Percentiles rank a stretch among this genome's conserved stretches.
phyloP scores from a whole-genome alignment of 148 eudicot species.

The Vaccinium macrocarpon region DNA sequence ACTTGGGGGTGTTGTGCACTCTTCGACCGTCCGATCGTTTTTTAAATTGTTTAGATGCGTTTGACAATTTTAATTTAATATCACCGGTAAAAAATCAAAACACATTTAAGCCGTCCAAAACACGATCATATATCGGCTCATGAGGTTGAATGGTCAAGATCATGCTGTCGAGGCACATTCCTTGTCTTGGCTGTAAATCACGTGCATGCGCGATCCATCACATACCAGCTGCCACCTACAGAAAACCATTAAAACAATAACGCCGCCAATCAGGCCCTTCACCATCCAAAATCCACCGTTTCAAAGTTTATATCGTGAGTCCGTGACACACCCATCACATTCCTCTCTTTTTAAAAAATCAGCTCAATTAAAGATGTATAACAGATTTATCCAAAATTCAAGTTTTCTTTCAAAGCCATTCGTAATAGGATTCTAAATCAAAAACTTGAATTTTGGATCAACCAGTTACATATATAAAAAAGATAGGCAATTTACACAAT shows the following conservation, averaged over 20 bases:
- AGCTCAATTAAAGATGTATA: no score
- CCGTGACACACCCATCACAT: neutral
- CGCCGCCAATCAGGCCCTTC: neutral
- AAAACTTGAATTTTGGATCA: no score
- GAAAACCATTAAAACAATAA: neutral
- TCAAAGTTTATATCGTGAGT: neutral
- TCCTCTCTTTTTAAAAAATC: neutral
- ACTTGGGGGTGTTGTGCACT: no score
- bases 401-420: no score
- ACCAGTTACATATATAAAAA: no score
- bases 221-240: neutral
- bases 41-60: no score
- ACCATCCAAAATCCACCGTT: neutral
- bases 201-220: neutral
- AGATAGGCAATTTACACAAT: no score
- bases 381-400: no score
- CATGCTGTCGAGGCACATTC: neutral
- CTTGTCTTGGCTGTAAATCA: neutral
- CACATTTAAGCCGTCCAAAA: no score
- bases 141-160: slow-evolving; percentile 6
- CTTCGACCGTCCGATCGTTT: no score
- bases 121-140: neutral
- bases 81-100: no score
- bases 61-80: neutral
- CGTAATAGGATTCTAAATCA: no score